Base-by-base conservation (phyloP, 2,329 filamentous ascomycete genomes). In the Penicillium janthinellum region DNA sequence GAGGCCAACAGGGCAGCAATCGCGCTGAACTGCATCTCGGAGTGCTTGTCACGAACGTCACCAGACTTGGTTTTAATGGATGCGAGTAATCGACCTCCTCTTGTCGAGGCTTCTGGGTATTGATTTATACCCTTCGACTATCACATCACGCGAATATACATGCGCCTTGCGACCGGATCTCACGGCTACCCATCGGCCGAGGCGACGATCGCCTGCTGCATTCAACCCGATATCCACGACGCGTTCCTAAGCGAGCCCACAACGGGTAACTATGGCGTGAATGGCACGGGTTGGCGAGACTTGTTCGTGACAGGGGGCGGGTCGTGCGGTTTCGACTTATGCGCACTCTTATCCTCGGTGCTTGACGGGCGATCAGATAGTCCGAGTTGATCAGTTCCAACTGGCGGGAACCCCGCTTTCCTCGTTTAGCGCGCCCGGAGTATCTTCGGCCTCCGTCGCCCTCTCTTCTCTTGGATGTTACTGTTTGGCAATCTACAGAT, bases 1-100 rank as follows among this genome's bases (percentile, higher is more conserved):
- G 63, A 57, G 34, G 48, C 61, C 38, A 58, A 31, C 11, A 65
- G 15, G 8, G 52, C 54, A 15, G 34, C 17, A 3, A 59, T 34
- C 28, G 45, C 11, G 20, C 57, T 57, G 20, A 69, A 50, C n/a
- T 61, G 65, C 71, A 74, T 74, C 28, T 35, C 61, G 54, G 2
- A 15, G 11, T 5, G 39, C 38, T 20, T 8, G 14, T 5, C 10
- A 20, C 1, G 14, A 35, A 20, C n/a, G 31, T 28, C n/a, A 22
- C 41, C 28, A 15, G 35, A 3, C 25, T 4, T 53, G 31, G 31
- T 28, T 35, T 5, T 12, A 35, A 28, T 11, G 5, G 6, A 8
- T 8, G 37, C 49, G 5, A 58, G 4, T 25, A 10, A n/a, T 34
- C 12, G 17, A 1, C n/a, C 15, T 45, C 34, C 17, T 11, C 6